Base-by-base conservation (phyloP, 768 basidiomycete genomes). In the Kondoa subrosea region DNA sequence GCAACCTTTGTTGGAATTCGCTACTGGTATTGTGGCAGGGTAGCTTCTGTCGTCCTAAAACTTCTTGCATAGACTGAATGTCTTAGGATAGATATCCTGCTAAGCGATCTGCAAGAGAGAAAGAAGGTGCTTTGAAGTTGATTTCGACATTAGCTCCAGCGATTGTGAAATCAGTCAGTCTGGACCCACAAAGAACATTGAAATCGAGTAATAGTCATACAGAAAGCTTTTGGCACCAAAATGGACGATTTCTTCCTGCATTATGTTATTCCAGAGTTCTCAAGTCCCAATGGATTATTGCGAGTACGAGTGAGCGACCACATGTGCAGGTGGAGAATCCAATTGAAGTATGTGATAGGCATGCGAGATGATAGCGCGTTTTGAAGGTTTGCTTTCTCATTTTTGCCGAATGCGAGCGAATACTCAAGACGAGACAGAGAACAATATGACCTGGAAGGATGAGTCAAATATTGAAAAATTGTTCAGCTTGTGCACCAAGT, bases 51-150 rank as follows among this genome's bases (percentile, higher is more conserved):
- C 63, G 1, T 50, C 0, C 29, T 57, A 2, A 33, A 25, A 27
- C 17, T 3, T 31, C 27, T 14, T 2, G 1, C 0, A 33, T 40
- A 0, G 3, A 0, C 2, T 30, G 8, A 40, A 63, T 69, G 25
- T 57, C 3, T 56, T 50, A 15, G 17, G 26, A 12, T 50, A 70
- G 70, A 40, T 75, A 75, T 70, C 74, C 74, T 1, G 69, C 62
- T 3, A 26, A 66, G 27, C 68, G 67, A n/a, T 68, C 70, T 1
- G 76, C 87, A 2, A 78, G 82, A 27, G 85, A 91, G 71, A 83
- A 85, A 59, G 92, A 87, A 73, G 91, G 89, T 59, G 91, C 87
- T 1, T 80, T 93, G 40, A 88, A 87, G 73, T 88, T 91, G 82
- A 84, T 84, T 14, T 82, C 85, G 31, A 84, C 84, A 0, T 81